Evolutionary conservation across 257 asterid species (phyloP), one percentile per base, ranked within the genome.

Genomic region (Plantago ovata): DNA sequence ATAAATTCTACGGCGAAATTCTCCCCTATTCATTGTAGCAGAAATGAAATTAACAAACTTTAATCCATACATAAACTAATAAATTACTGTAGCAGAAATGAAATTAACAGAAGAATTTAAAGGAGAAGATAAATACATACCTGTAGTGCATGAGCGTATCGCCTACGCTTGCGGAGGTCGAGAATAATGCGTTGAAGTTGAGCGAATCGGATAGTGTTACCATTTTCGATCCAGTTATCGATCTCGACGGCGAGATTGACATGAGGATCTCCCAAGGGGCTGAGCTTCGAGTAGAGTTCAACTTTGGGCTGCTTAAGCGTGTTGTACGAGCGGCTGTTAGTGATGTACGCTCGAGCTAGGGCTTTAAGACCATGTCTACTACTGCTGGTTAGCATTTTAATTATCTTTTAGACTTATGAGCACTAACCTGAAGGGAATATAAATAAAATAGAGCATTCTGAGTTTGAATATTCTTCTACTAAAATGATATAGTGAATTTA

Each of bases 81-180:
- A n/a, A n/a, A n/a, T n/a, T n/a, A n/a, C n/a, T n/a, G n/a, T n/a
- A n/a, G n/a, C n/a, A n/a, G n/a, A n/a, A n/a, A n/a, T n/a, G n/a
- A n/a, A n/a, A n/a, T n/a, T n/a, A n/a, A n/a, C n/a, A n/a, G n/a
- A n/a, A n/a, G n/a, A n/a, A n/a, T n/a, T n/a, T n/a, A n/a, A n/a
- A n/a, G n/a, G n/a, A n/a, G n/a, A n/a, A n/a, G n/a, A n/a, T n/a
- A n/a, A n/a, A n/a, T n/a, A n/a, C n/a, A 52, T 60, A 89, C 97
- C 95, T 86, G 84, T 22, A 89, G 79, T 33, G 97, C 94, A 39
- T 89, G 97, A 63, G 68, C 23, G 76, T 58, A 84, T 36, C 95
- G 94, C 59, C 56, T 86, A 18, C 94, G 95, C 73, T 77, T 84
- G 16, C 97, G 95, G 53, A 89, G 93, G 62, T 86, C 94, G 62